Evolutionary conservation across 139 green algal genomes (phyloP), one percentile per base, ranked within the genome.

Genomic region (Coelastrella sp.): DNA sequence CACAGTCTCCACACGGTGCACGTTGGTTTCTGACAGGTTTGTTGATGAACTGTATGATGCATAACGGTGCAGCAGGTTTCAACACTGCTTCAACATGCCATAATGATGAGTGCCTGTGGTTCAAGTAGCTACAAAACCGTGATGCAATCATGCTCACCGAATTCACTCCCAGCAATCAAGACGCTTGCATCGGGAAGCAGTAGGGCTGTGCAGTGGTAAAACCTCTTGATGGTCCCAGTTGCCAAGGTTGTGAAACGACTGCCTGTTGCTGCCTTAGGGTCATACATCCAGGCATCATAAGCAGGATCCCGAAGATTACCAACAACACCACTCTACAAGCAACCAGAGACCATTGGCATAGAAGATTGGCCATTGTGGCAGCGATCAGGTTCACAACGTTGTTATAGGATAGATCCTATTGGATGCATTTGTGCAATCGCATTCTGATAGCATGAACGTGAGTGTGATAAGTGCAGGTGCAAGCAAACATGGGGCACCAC

Each of bases 181-280:
- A 83, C 7, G 35, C 40, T 63, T 38, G 48, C 76, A 32, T 51
- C 53, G 32, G 76, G 76, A 38, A 83, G 76, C 76, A 83, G 51
- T 53, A 83, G 37, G 2, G 76, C 76, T 13, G 32, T 72, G 35
- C 48, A 27, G 38, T 83, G 76, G 38, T 74, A 83, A 53, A 59
- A 83, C 32, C 57, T 59, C 30, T 71, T 72, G 37, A 83, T 72
- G 30, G 37, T 51, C 37, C 30, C 50, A 23, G 76, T 53, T 27
- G 76, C 76, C 30, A 83, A 27, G 6, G 62, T 63, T 7, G 13
- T 71, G 34, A 83, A 83, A 0, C 76, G 53, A 32, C 32, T 34
- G 9, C 76, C 76, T 23, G 32, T 37, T 40, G 76, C 11, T 37
- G 76, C 76, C 21, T 83, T 37, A 7, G 76, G 76, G 53, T 74